Evolutionary conservation across 1,284 basidiomycete species (phyloP).

Genomic region (Austroboletus novae-zelandiae): DNA sequence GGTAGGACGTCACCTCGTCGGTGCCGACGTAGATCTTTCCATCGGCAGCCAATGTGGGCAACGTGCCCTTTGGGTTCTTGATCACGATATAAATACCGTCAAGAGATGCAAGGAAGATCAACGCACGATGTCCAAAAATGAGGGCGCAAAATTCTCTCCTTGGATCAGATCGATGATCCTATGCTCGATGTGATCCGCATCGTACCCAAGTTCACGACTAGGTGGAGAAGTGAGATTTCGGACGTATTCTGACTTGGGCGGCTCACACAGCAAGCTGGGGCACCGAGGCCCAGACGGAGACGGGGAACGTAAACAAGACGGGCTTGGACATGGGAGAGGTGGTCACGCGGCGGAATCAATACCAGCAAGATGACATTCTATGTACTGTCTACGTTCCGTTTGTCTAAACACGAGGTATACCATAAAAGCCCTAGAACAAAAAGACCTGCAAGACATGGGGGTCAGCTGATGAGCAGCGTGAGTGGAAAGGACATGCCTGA

Average conservation of each 20-base stretch:
- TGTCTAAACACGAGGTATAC: conserved; percentile 5
- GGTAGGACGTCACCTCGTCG: conserved; percentile 45
- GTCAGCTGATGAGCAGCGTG: conserved; percentile 5
- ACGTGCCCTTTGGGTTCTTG: conserved; percentile 53
- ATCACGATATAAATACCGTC: not conserved
- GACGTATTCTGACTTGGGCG: no score
- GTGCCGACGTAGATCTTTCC: conserved; percentile 49
- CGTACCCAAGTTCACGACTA: conserved; percentile 45
- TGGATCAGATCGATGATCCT: conserved; percentile 44
- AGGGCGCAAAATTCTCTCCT: conserved; percentile 63
- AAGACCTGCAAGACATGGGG: conserved; percentile 47
- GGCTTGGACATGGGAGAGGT: conserved; percentile 12
- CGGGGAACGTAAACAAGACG: conserved; percentile 43
- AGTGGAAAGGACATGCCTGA: conserved; percentile 55
- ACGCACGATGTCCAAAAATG: conserved; percentile 51
- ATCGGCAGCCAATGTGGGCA: conserved; percentile 50
- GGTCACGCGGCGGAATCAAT: not conserved
- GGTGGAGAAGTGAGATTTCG: not conserved
- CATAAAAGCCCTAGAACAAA: conserved; percentile 46
- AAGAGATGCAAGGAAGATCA: not conserved
- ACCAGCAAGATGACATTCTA: conserved; percentile 4
- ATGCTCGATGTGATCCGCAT: conserved; percentile 35
- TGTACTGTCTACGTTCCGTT: conserved; percentile 4
- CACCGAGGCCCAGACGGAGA: conserved; percentile 49
- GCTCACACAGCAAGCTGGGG: conserved; percentile 50